These are phyloP conservation scores for Ceratobasidium sp. DNA, from an alignment of 1,284 basidiomycete species.

Conservation along the genomic window DNA sequence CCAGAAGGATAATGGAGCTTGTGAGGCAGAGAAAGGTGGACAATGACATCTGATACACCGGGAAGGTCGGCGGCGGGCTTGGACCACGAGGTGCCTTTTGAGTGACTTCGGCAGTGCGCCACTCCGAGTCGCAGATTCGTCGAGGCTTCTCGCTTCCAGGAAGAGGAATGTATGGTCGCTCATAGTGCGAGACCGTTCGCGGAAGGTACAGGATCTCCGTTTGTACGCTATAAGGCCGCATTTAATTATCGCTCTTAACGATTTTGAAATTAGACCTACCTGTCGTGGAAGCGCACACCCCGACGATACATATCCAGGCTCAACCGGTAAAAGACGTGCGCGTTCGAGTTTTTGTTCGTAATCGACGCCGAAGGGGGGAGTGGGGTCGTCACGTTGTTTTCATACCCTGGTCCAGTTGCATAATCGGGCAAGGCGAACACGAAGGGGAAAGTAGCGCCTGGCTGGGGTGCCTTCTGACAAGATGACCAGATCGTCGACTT, in stretches of 20 bases:
- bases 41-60: background rate
- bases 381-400: slow-evolving; percentile 10
- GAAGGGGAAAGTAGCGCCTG: slow-evolving; percentile 3
- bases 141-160: slow-evolving; percentile 27
- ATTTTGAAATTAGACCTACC: background rate
- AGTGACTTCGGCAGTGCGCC: slow-evolving; percentile 13
- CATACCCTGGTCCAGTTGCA: background rate
- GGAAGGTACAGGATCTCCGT: slow-evolving; percentile 31
- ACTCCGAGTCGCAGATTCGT: slow-evolving; percentile 30
- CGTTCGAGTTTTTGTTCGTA: background rate
- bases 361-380: slow-evolving; percentile 13
- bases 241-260: background rate
- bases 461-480: slow-evolving; percentile 11
- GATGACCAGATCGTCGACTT: slow-evolving; percentile 29
- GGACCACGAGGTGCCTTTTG: background rate
- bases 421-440: slow-evolving; percentile 23
- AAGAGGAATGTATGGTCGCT: slow-evolving; percentile 29
- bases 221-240: slow-evolving; percentile 5
- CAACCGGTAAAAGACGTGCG: slow-evolving; percentile 12
- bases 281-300: slow-evolving; percentile 28
- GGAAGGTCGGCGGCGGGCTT: background rate
- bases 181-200: slow-evolving; percentile 10
- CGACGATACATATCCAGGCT: slow-evolving; percentile 9
- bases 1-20: slow-evolving; percentile 30
- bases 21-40: slow-evolving; percentile 25